Conservation (phyloP, 2,329 filamentous ascomycete genomes). For the Claviceps spartinae region DNA sequence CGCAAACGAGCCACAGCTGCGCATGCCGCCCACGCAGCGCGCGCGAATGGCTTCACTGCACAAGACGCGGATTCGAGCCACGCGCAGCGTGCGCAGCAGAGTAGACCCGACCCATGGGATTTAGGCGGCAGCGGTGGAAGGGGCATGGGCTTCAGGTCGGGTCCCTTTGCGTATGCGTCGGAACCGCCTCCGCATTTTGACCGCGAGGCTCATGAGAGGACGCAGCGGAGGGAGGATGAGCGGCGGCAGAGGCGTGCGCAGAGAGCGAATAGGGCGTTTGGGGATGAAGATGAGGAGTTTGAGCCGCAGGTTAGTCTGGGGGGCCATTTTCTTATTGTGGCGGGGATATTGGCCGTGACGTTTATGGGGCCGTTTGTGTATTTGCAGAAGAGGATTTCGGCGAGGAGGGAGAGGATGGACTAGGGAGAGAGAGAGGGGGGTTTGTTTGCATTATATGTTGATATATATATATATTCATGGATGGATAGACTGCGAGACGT, state of each 20-base stretch:
- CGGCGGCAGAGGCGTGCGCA: conserved; percentile 17
- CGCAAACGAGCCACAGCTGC: conserved; percentile 37
- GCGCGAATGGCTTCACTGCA: background rate
- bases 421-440: background rate
- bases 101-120: no score
- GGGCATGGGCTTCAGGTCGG: conserved; percentile 48
- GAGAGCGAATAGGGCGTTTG: conserved; percentile 25
- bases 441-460: background rate
- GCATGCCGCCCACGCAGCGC: background rate
- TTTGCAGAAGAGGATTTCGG: conserved; percentile 23
- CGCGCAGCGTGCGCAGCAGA: no score
- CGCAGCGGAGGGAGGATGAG: conserved; percentile 51
- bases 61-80: background rate
- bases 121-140: no score
- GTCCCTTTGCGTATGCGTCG: conserved; percentile 33
- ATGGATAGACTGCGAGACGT: no score
- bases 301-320: conserved; percentile 28
- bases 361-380: conserved; percentile 31
- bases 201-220: conserved; percentile 54
- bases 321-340: conserved; percentile 37
- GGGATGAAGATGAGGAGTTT: conserved; percentile 21
- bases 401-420: conserved; percentile 13
- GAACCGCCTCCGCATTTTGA: conserved; percentile 60
- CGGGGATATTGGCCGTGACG: conserved; percentile 31
- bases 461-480: no score